Percentiles rank a stretch among this genome's conserved stretches.
phyloP scores from a whole-genome alignment of 108 stramenopile species.

The Conticribra guillardii region DNA sequence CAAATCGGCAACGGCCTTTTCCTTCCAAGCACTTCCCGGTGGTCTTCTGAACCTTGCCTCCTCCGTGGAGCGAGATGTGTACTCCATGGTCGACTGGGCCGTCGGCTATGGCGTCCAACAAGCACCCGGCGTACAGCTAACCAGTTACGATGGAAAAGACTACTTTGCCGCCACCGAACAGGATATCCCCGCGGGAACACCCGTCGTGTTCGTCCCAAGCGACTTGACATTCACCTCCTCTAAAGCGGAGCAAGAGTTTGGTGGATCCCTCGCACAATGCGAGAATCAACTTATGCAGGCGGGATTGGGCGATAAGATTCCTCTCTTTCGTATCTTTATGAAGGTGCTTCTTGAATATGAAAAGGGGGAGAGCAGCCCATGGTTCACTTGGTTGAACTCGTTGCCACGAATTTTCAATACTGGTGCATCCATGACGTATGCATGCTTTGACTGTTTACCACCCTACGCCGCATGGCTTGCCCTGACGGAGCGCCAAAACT shows the following conservation, averaged over 20 bases:
- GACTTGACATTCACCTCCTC: conserved; percentile 39
- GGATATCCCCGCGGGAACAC: conserved; percentile 49
- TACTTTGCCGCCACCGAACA: conserved; percentile 44
- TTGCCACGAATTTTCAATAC: conserved; percentile 54
- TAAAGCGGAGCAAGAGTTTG: conserved; percentile 44
- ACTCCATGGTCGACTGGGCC: conserved; percentile 54
- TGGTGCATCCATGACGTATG: conserved; percentile 51
- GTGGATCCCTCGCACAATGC: conserved; percentile 12
- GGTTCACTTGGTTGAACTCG: conserved; percentile 46
- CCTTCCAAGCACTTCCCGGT: conserved; percentile 39
- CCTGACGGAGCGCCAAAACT: conserved; percentile 41
- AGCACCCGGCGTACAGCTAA: conserved; percentile 44
- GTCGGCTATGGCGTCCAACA: conserved; percentile 45
- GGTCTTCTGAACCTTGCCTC: conserved; percentile 43
- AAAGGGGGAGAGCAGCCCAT: conserved; percentile 41
- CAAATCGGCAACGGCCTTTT: conserved; percentile 25
- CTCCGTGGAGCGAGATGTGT: conserved; percentile 48
- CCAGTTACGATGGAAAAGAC: conserved; percentile 51
- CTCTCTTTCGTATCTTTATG: conserved; percentile 46
- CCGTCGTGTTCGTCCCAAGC: conserved; percentile 45
- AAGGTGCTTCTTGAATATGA: conserved; percentile 46
- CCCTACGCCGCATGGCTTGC: conserved; percentile 55
- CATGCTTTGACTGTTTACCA: conserved; percentile 51
- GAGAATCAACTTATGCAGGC: conserved; percentile 38
- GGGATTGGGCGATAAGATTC: conserved; percentile 42